These are phyloP conservation scores for Apiosordaria backusii DNA, from an alignment of 495 filamentous ascomycete species.

Conservation along the genomic window DNA sequence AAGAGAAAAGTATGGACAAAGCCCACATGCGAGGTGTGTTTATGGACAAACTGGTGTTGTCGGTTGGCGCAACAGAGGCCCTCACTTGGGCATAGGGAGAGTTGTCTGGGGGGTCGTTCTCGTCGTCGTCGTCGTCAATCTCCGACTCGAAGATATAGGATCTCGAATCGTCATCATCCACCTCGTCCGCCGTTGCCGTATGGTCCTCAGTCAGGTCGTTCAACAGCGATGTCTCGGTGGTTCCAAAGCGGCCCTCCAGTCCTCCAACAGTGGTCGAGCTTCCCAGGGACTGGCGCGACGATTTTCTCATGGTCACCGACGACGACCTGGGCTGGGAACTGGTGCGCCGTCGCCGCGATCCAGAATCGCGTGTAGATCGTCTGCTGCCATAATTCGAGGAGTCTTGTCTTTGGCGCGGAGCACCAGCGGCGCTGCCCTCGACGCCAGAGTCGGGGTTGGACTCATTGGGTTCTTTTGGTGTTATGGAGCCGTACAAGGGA, in stretches of 20 bases:
- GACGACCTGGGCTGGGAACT: conserved; percentile 18
- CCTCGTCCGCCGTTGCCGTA: conserved; percentile 16
- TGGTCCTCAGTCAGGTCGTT: conserved; percentile 32
- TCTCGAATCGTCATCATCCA: conserved; percentile 27
- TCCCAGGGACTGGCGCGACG: conserved; percentile 36
- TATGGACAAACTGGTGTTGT: conserved; percentile 70
- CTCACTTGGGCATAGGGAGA: conserved; percentile 71
- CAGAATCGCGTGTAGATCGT: background rate
- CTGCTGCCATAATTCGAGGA: conserved; percentile 6
- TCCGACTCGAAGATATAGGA: conserved; percentile 28
- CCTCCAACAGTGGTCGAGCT: conserved; percentile 41
- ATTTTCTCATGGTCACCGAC: conserved; percentile 7
- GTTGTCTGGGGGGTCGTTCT: conserved; percentile 57
- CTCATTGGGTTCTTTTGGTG: conserved; percentile 25
- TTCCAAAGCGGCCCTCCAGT: conserved; percentile 45
- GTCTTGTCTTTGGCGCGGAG: conserved; percentile 15
- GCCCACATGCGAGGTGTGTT: conserved; percentile 88
- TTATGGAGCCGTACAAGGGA: conserved; percentile 57
- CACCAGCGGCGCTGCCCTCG: conserved; percentile 25
- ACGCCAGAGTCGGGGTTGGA: conserved; percentile 13
- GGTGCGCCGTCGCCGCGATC: conserved; percentile 15
- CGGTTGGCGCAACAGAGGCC: conserved; percentile 69
- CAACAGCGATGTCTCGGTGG: conserved; percentile 39
- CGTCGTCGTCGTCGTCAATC: conserved; percentile 39
- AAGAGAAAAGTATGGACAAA: conserved; percentile 70